phyloP scores from a whole-genome alignment of 257 asterid genomes.

The Nemophila menziesii region DNA sequence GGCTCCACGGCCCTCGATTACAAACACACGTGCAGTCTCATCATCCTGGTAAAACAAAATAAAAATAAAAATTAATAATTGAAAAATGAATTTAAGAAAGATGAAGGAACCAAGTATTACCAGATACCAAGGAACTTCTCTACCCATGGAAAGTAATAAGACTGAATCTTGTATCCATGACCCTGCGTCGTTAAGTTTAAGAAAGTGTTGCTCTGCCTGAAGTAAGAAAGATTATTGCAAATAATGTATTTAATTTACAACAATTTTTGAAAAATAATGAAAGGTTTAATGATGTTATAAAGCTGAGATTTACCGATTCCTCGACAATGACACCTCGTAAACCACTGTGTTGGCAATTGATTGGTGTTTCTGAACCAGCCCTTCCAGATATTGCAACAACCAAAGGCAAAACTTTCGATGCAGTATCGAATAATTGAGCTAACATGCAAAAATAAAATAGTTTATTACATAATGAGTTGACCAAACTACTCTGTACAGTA shows the following conservation, averaged over 20 bases:
- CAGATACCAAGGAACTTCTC: slow-evolving; percentile 98
- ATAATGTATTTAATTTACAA: not conserved
- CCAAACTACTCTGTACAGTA: not conserved
- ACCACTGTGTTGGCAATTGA: slow-evolving; percentile 85
- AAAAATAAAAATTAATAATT: not conserved
- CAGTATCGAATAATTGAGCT: slow-evolving; percentile 82
- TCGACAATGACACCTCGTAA: slow-evolving; percentile 92
- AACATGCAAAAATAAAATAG: slow-evolving; percentile 7
- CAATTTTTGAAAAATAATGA: not conserved
- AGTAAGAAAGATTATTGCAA: slow-evolving; percentile 7
- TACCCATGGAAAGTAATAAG: slow-evolving; percentile 89
- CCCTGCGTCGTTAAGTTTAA: slow-evolving; percentile 97
- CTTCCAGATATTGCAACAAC: slow-evolving; percentile 88
- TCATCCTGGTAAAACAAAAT: not conserved
- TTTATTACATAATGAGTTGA: slow-evolving; percentile 1
- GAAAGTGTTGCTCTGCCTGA: slow-evolving; percentile 94
- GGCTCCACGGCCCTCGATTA: too few species aligned
- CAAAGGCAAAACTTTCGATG: slow-evolving; percentile 73
- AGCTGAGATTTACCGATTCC: slow-evolving; percentile 63
- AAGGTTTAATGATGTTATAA: not conserved
- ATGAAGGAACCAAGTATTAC: slow-evolving; percentile 32
- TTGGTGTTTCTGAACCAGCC: slow-evolving; percentile 88
- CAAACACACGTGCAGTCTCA: not conserved
- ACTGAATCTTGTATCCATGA: slow-evolving; percentile 99
- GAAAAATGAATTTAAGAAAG: not conserved